Evolutionary conservation across 1,284 basidiomycete genomes (phyloP).

Genomic region (Malassezia sp.): DNA sequence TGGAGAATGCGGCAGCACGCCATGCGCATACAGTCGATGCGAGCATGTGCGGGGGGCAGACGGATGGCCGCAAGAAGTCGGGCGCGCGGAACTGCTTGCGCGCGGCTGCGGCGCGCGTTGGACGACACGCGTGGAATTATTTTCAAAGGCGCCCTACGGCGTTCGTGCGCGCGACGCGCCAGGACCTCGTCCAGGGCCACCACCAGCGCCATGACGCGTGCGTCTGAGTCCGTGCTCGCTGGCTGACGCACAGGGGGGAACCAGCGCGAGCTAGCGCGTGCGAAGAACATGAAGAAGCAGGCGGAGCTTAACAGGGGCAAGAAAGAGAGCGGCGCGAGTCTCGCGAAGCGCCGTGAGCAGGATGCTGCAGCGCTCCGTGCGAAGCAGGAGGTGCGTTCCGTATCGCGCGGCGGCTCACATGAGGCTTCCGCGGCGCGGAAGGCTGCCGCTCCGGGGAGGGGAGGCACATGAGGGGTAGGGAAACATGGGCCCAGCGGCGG

Average conservation of each 20-base stretch:
- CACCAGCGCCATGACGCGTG: slow-evolving; percentile 11
- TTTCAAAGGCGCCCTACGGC: no score
- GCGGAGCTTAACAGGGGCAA: slow-evolving; percentile 35
- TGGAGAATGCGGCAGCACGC: not conserved
- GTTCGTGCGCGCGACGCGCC: no score
- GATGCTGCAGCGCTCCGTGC: slow-evolving; percentile 35
- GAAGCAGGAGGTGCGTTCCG: slow-evolving; percentile 41
- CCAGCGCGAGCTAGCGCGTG: slow-evolving; percentile 41
- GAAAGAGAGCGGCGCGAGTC: slow-evolving; percentile 26
- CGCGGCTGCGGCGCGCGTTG: no score
- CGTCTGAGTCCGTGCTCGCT: not conserved
- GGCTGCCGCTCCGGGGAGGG: not conserved
- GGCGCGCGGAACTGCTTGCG: no score
- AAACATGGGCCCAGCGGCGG: no score
- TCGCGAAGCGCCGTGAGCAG: slow-evolving; percentile 33
- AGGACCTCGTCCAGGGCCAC: no score
- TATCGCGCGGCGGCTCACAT: not conserved
- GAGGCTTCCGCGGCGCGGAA: slow-evolving; percentile 13
- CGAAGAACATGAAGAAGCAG: slow-evolving; percentile 44
- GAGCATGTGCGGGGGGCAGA: no score
- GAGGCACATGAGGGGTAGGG: no score
- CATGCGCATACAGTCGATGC: no score
- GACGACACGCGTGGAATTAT: no score
- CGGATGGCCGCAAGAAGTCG: no score
- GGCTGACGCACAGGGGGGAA: slow-evolving; percentile 29